Percentiles rank a stretch among this genome's conserved stretches.
These are phyloP conservation scores for Lepidium sativum DNA, from an alignment of 345 rosid species.

Conservation along the genomic window DNA sequence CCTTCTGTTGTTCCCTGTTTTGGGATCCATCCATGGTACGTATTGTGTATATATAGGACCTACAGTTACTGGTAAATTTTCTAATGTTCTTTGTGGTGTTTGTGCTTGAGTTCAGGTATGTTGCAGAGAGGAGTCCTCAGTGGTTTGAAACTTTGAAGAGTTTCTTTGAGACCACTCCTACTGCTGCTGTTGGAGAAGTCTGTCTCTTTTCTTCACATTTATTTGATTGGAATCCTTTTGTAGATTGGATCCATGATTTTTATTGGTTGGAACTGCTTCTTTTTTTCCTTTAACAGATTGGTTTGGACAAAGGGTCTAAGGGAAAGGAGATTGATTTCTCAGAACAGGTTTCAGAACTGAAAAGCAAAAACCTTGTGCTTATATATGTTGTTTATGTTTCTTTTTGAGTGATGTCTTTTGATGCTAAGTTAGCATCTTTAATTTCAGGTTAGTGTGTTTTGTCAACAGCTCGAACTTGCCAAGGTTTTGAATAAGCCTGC, in stretches of 20 bases:
- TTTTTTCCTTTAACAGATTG: constrained; percentile 40
- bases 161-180: constrained; percentile 54
- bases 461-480: constrained; percentile 77
- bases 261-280: not conserved
- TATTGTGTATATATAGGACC: not conserved
- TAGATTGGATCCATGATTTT: not conserved
- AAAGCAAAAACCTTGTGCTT: not conserved
- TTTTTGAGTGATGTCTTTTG: not conserved
- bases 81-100: not conserved
- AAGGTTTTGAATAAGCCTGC: constrained; percentile 74
- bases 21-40: constrained; percentile 88
- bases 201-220: not conserved
- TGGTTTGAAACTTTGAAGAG: constrained; percentile 73
- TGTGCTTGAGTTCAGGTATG: constrained; percentile 35
- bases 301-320: constrained; percentile 82
- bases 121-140: constrained; percentile 56
- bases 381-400: not conserved
- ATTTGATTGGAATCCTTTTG: not conserved
- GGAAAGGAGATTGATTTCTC: constrained; percentile 67
- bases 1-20: constrained; percentile 81
- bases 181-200: constrained; percentile 95
- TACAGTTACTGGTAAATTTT: not conserved
- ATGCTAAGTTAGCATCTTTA: not conserved
- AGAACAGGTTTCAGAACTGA: constrained; percentile 47
- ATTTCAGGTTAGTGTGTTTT: constrained; percentile 56